A percentile compares a stretch with the other conserved stretches of the same genome.
phyloP scores from a whole-genome alignment of 345 rosid species.

The Moricandia moricandioides region DNA sequence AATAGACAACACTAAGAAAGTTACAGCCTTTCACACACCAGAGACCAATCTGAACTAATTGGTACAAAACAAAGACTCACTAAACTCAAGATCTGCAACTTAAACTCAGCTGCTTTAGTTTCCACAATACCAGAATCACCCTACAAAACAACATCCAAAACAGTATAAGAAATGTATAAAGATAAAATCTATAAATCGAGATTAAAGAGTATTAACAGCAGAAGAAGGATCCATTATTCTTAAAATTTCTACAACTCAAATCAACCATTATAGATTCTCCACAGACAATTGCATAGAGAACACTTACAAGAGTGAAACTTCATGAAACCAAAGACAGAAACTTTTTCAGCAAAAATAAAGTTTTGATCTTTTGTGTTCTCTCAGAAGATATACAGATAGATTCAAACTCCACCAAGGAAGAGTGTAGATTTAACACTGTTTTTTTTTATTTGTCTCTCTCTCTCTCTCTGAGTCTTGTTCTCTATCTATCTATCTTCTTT shows the following conservation, averaged over 20 bases:
- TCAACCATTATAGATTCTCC: not conserved
- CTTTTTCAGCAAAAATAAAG: not conserved
- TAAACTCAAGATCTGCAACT: slow-evolving; percentile 49
- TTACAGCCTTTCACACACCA: not conserved
- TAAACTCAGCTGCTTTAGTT: slow-evolving; percentile 10
- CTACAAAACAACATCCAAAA: slow-evolving; percentile 29
- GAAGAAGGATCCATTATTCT: slow-evolving; percentile 11
- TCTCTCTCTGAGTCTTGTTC: not conserved
- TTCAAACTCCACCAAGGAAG: slow-evolving; percentile 21
- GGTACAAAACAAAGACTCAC: slow-evolving; percentile 17
- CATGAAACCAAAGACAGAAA: slow-evolving; percentile 20
- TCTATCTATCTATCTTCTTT: slow-evolving; percentile 30
- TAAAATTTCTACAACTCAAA: not conserved
- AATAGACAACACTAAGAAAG: slow-evolving; percentile 5
- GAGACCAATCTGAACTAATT: not conserved
- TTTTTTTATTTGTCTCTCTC: not conserved
- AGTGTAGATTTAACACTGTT: not conserved
- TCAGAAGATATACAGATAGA: slow-evolving; percentile 5
- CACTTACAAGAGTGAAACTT: slow-evolving; percentile 38
- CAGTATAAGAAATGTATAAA: not conserved
- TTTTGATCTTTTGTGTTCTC: not conserved
- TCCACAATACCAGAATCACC: slow-evolving; percentile 34
- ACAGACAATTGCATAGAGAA: not conserved
- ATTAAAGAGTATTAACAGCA: not conserved
- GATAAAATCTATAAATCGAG: not conserved